These are phyloP conservation scores for Diutina sp. DNA, from an alignment of 1,139 yeast species.

Conservation along the genomic window DNA sequence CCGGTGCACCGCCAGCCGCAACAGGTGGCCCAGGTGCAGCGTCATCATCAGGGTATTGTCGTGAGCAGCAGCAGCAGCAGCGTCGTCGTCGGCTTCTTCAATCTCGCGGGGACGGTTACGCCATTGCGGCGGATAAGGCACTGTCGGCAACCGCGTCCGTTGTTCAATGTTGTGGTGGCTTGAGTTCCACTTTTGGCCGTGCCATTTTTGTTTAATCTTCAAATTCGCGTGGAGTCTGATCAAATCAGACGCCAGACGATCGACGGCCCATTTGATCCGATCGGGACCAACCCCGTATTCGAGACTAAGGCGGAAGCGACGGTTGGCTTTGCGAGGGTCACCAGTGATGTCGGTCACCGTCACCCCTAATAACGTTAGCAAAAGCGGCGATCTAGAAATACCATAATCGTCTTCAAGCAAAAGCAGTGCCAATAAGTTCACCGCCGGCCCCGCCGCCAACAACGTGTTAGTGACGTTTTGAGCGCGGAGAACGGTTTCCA, in stretches of 20 bases:
- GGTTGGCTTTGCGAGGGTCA: conserved; percentile 28
- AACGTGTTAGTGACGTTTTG: conserved; percentile 52
- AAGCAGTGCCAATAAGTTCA: conserved; percentile 62
- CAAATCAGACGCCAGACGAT: conserved; percentile 62
- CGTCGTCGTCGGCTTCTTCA: neutral
- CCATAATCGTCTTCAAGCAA: conserved; percentile 71
- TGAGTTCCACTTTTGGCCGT: neutral
- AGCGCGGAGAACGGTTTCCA: conserved; percentile 34
- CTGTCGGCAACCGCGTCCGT: neutral
- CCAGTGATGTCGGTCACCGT: conserved; percentile 42
- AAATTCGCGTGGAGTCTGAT: conserved; percentile 54
- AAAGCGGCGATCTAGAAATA: conserved; percentile 66
- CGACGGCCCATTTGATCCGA: conserved; percentile 69
- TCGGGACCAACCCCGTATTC: conserved; percentile 86
- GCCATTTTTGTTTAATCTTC: conserved; percentile 24
- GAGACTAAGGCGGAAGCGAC: conserved; percentile 53
- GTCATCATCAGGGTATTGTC: neutral
- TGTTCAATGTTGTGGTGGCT: neutral
- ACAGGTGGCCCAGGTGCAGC: neutral
- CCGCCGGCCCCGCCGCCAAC: conserved; percentile 68
- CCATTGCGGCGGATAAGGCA: neutral
- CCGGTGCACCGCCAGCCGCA: neutral
- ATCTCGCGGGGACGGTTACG: neutral
- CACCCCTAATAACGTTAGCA: conserved; percentile 61
- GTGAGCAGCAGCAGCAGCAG: neutral